Base-by-base conservation (phyloP, 2,329 filamentous ascomycete genomes). In the Emergomyces orientalis region DNA sequence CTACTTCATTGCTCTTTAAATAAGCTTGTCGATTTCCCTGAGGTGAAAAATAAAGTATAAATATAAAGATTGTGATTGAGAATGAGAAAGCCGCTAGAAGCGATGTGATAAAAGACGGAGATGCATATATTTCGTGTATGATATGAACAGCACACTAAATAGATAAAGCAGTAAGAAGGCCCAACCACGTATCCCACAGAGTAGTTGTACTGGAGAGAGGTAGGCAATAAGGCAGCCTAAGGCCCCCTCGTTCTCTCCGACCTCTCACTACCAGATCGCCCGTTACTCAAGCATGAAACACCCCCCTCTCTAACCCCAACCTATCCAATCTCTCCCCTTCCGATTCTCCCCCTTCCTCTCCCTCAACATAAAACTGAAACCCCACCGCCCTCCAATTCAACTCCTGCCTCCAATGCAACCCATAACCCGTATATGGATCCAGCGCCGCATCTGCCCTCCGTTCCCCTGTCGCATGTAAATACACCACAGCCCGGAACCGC, bases 401-500 rank as follows among this genome's bases (percentile, higher is more conserved):
- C 68, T 82, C 81, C 63, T 82, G 82, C 59, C 84, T 80, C 85
- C 85, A 87, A 74, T 86, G 86, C 47, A 88, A 74, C 22, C 85
- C 85, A 67, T 87, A 86, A 61, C 81, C 64, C 80, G 72, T 51
- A 69, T 67, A 62, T 11, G 60, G 59, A 59, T 65, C 64, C 37
- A 68, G 58, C 9, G 63, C 59, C 17, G 64, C 63, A 14, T 60
- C 45, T 19, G 22, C 64, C 27, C 60, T 60, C 66, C 85, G 78
- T 88, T 96, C 94, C 62, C 89, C 84, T 65, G 86, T 86, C 0
- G 62, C 52, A 3, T 72, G 68, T 0, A 72, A 70, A 76, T 96
- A 96, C 47, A 96, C 83, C 60, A 92, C 89, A 61, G 88, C 87
- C 54, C 90, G 87, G 82, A 99, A 96, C 59, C 94, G 86, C 9